Base-by-base conservation (phyloP, 768 basidiomycete species). In the Phlegmacium glaucopus region DNA sequence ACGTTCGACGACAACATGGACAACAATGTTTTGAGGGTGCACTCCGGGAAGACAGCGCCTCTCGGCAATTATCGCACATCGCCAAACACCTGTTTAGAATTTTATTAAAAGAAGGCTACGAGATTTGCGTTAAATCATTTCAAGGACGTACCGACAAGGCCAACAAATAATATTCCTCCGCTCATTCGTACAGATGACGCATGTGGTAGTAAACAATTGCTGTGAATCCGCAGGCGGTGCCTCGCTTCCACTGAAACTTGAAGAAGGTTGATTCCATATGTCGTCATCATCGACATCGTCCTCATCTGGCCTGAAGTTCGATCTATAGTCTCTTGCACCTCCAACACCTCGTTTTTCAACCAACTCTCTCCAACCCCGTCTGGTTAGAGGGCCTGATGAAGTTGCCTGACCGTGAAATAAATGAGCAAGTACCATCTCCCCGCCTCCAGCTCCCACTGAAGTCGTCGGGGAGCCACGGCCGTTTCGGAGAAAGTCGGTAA, bases 81-180 rank as follows among this genome's bases (percentile, higher is more conserved):
- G 80, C 75, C 18, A 86, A 64, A 55, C 84, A 77, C 37, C 75
- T 77, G 45, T 34, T 10, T 6, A 34, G 11, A 6, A n/a, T 34
- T n/a, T 10, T 11, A 11, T 11, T 34, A 34, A 6, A 6, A 34
- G 15, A 48, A 11, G 22, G 40, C 2, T 29, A 26, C n/a, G 13
- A 13, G 45, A 5, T 49, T 27, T 8, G 35, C 13, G 49, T 13
- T 9, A 66, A 63, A 63, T 9, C 3, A 22, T n/a, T 37, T 15
- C 15, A 37, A 22, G 13, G 44, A 60, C 73, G 17, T 50, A 87
- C 84, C 87, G 78, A 61, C 87, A 90, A n/a, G 87, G 87, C 87
- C 87, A 90, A 56, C 86, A 90, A 42, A 90, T 86, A 48, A 90
- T 76, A 58, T 85, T 79, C 41, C 87, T 68, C 22, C 74, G 67